phyloP scores from a whole-genome alignment of 2,329 filamentous ascomycete species.

The Penicillium sumatraense region DNA sequence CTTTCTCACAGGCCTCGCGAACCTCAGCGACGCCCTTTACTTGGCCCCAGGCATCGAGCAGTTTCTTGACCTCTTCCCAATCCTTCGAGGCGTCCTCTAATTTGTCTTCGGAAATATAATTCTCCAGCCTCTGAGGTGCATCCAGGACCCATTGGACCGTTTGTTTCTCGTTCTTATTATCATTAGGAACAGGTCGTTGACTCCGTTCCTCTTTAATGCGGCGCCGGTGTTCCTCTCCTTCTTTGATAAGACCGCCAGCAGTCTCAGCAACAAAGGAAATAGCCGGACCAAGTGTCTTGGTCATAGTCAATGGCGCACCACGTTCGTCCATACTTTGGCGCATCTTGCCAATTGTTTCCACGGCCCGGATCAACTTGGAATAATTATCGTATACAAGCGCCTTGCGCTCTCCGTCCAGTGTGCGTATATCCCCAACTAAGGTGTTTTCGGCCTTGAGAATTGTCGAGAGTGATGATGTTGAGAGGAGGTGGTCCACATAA shows the following conservation, averaged over 20 bases:
- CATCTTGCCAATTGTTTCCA: slow-evolving; percentile 86
- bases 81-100: slow-evolving; percentile 46
- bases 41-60: slow-evolving; percentile 49
- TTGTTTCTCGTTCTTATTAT: slow-evolving; percentile 39
- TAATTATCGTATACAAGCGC: slow-evolving; percentile 98
- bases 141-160: slow-evolving; percentile 52
- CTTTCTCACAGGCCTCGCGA: slow-evolving; percentile 42
- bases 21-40: slow-evolving; percentile 50
- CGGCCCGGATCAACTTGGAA: slow-evolving; percentile 93
- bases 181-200: slow-evolving; percentile 16
- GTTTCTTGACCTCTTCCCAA: slow-evolving; percentile 45
- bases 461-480: slow-evolving; percentile 46
- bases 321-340: slow-evolving; percentile 53
- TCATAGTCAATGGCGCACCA: slow-evolving; percentile 50
- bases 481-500: slow-evolving; percentile 50
- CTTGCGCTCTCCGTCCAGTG: slow-evolving; percentile 93
- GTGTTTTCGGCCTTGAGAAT: slow-evolving; percentile 52
- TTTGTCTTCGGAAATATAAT: slow-evolving; percentile 43
- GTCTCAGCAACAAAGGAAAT: slow-evolving; percentile 52
- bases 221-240: slow-evolving; percentile 42
- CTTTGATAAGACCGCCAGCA: slow-evolving; percentile 43
- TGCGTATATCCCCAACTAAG: slow-evolving; percentile 73
- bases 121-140: slow-evolving; percentile 44
- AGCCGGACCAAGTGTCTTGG: slow-evolving; percentile 48
- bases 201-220: slow-evolving; percentile 33